Evolutionary conservation across 495 filamentous ascomycete species (phyloP).

Genomic region (Rhypophila decipiens): DNA sequence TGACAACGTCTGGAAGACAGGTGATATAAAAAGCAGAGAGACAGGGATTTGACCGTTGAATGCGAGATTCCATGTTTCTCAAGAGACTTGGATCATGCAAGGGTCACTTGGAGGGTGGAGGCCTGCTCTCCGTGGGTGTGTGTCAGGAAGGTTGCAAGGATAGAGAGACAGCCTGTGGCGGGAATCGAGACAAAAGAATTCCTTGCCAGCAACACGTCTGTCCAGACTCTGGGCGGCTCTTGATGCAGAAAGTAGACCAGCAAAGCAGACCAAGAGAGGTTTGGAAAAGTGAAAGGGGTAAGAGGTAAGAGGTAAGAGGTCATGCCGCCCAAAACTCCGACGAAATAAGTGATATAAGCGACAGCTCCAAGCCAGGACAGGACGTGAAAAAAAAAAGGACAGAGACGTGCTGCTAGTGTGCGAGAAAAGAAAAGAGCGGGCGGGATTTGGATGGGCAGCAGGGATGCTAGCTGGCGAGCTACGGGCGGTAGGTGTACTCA

Average conservation of each 20-base stretch:
- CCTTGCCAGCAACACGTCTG: background rate
- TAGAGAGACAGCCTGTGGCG: slow-evolving; percentile 9
- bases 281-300: background rate
- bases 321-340: background rate
- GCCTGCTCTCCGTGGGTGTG: slow-evolving; percentile 14
- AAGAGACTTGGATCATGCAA: slow-evolving; percentile 29
- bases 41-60: slow-evolving; percentile 26
- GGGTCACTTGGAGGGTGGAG: slow-evolving; percentile 18
- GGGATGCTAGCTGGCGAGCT: slow-evolving; percentile 3
- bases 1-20: slow-evolving; percentile 7
- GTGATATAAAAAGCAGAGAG: slow-evolving; percentile 11
- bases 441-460: slow-evolving; percentile 5
- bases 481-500: slow-evolving; percentile 13
- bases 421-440: slow-evolving; percentile 14
- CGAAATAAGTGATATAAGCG: background rate
- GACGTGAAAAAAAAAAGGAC: background rate
- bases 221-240: slow-evolving; percentile 5
- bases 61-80: slow-evolving; percentile 30
- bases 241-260: background rate
- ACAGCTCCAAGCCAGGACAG: background rate
- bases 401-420: background rate
- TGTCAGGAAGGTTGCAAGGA: slow-evolving; percentile 11
- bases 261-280: background rate
- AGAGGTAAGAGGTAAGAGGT: no score
- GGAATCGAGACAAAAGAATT: background rate